Percentiles rank a stretch among this genome's conserved stretches.
Evolutionary conservation across 805 yeast genomes (phyloP).

Genomic region (Torulaspora quercuum): DNA sequence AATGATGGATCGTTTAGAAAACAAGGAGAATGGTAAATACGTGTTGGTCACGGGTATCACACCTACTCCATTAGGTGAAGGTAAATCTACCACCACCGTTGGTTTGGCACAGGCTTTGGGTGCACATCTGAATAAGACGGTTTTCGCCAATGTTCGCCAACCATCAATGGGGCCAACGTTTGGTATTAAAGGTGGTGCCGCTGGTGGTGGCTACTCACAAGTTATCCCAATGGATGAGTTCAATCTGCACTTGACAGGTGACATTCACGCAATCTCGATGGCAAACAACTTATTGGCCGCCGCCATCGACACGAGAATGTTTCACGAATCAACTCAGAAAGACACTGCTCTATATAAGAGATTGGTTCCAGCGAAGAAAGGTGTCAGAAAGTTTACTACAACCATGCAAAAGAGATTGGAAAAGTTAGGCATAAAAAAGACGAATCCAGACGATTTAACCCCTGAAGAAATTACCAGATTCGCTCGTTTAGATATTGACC

Average conservation of each 20-base stretch:
- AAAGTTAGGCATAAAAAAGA: slow-evolving; percentile 65
- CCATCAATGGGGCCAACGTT: slow-evolving; percentile 89
- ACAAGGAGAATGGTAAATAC: slow-evolving; percentile 64
- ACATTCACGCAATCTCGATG: slow-evolving; percentile 78
- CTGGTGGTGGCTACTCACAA: slow-evolving; percentile 86
- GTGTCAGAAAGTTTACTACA: slow-evolving; percentile 60
- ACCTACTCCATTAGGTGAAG: slow-evolving; percentile 84
- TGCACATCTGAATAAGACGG: slow-evolving; percentile 65
- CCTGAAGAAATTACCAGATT: slow-evolving; percentile 61
- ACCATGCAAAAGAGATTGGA: slow-evolving; percentile 65
- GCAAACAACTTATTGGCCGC: slow-evolving; percentile 81
- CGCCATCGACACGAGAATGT: slow-evolving; percentile 81
- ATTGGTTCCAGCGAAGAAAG: slow-evolving; percentile 72
- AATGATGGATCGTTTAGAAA: slow-evolving; percentile 57
- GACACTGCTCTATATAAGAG: slow-evolving; percentile 71
- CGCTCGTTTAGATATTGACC: slow-evolving; percentile 72
- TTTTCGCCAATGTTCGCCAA: slow-evolving; percentile 79
- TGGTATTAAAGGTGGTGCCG: slow-evolving; percentile 88
- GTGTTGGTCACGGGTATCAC: slow-evolving; percentile 79
- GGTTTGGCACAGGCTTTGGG: slow-evolving; percentile 80
- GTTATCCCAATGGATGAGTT: slow-evolving; percentile 88
- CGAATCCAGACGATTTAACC: slow-evolving; percentile 69
- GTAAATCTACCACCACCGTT: slow-evolving; percentile 79
- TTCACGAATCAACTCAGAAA: slow-evolving; percentile 73
- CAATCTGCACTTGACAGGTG: slow-evolving; percentile 83